These are phyloP conservation scores for Leonotis leonurus DNA, from an alignment of 257 asterid species.

Conservation along the genomic window DNA sequence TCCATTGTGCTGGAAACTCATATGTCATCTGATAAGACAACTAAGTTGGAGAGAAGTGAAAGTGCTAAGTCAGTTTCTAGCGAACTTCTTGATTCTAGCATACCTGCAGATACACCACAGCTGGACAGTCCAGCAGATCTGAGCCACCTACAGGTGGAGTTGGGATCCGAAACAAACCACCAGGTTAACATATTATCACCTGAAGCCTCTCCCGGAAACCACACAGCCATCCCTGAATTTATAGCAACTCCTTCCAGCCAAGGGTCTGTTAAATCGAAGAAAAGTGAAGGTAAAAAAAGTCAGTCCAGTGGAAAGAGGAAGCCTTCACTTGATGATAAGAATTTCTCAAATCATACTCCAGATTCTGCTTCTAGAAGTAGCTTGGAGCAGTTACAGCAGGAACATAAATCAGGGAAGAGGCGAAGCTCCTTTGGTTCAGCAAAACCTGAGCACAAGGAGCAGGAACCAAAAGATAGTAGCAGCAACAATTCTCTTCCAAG, in stretches of 20 bases:
- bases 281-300: constrained; percentile 41
- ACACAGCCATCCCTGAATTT: constrained; percentile 48
- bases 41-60: constrained; percentile 29
- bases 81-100: constrained; percentile 22
- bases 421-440: constrained; percentile 67
- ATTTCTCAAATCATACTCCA: constrained; percentile 29
- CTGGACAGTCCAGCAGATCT: constrained; percentile 34
- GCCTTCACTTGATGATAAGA: constrained; percentile 46
- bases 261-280: constrained; percentile 59
- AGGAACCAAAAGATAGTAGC: constrained; percentile 75
- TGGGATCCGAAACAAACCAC: constrained; percentile 35
- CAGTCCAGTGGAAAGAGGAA: constrained; percentile 38
- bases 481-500: constrained; percentile 74
- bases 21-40: constrained; percentile 21
- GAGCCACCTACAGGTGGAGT: constrained; percentile 28
- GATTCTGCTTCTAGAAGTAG: constrained; percentile 47
- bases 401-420: constrained; percentile 53
- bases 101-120: constrained; percentile 22
- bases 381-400: constrained; percentile 52
- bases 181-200: constrained; percentile 43
- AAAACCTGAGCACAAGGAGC: constrained; percentile 53
- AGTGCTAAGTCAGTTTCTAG: constrained; percentile 15
- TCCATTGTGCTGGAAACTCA: constrained; percentile 29
- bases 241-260: constrained; percentile 77
- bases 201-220: constrained; percentile 76